Evolutionary conservation across 805 yeast genomes (phyloP).

Genomic region (Lachancea quebecensis): DNA sequence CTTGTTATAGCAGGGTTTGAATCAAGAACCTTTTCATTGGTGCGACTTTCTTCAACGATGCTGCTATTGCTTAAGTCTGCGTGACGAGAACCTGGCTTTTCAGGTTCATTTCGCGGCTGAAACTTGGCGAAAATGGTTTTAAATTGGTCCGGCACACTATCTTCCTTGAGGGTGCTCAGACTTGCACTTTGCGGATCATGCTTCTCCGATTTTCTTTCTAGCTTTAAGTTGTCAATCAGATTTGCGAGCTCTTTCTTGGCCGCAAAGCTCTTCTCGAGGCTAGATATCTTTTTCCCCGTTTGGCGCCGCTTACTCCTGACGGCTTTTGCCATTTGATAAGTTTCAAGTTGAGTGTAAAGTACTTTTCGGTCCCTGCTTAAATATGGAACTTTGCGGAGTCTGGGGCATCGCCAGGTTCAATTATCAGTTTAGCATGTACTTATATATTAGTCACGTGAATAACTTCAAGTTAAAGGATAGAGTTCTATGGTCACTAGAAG

Average conservation of each 20-base stretch:
- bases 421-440: neutral
- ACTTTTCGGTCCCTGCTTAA: neutral
- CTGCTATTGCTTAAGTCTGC: too few relatives aligned
- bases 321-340: slow-evolving; percentile 3
- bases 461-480: too few relatives aligned
- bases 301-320: slow-evolving; percentile 4
- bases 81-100: neutral
- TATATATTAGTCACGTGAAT: too few relatives aligned
- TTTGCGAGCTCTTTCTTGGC: neutral
- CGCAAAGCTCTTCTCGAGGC: neutral
- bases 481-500: too few relatives aligned
- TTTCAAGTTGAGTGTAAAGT: neutral
- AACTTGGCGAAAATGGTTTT: slow-evolving; percentile 33
- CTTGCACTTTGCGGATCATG: neutral
- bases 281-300: neutral
- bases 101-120: slow-evolving; percentile 10
- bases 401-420: neutral
- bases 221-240: neutral
- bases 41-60: too few relatives aligned
- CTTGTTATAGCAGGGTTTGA: slow-evolving; percentile 10
- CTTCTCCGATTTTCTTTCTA: neutral
- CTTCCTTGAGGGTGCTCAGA: neutral
- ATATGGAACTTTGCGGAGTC: neutral
- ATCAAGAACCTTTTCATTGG: too few relatives aligned
- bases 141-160: slow-evolving; percentile 22